A percentile compares a stretch with the other conserved stretches of the same genome.
phyloP scores from a whole-genome alignment of 176 grass and related monocot genomes.

The Hordeum vulgare region MorexV3_pseudomolecules_assembly NC_058520.1:426358882-426359381 shows the following conservation, averaged over 20 bases:
- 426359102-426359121: background rate
- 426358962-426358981: background rate
- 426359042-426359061: background rate
- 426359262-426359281: background rate
- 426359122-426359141: constrained; percentile 5
- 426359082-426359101: background rate
- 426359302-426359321: background rate
- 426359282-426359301: background rate
- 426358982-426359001: background rate
- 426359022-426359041: background rate
- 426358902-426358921: background rate
- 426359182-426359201: no score
- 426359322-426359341: constrained; percentile 21
- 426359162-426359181: background rate
- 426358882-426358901: background rate
- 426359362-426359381: no score
- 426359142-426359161: constrained; percentile 6
- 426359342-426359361: constrained; percentile 43
- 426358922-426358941: background rate
- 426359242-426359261: background rate
- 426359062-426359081: background rate
- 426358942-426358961: constrained; percentile 1
- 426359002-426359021: constrained; percentile 13
- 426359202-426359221: background rate
- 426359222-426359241: constrained; percentile 32